These are phyloP conservation scores for Salix suchowensis DNA, from an alignment of 345 rosid genomes.

Conservation along the genomic window DNA sequence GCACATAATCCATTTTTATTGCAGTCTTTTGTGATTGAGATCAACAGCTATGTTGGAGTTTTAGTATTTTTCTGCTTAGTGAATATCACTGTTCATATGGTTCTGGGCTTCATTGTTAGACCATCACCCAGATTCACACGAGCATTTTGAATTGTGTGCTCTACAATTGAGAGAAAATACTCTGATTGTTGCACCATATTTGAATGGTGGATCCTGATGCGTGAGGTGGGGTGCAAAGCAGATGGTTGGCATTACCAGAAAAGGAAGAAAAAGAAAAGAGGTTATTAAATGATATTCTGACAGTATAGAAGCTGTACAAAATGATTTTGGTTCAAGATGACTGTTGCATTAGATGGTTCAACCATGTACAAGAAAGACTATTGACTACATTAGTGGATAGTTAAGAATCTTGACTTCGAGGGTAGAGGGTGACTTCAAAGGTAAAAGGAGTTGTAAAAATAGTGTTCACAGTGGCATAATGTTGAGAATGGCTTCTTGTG, in stretches of 20 bases:
- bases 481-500: neutral
- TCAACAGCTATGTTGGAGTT: too few species aligned
- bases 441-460: neutral
- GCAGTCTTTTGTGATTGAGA: too few species aligned
- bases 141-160: neutral
- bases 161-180: too few species aligned
- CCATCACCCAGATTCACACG: neutral
- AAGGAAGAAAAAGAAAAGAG: neutral
- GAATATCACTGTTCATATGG: neutral
- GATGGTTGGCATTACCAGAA: too few species aligned
- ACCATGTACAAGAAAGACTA: neutral
- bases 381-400: neutral
- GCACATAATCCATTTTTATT: too few species aligned
- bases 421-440: too few species aligned
- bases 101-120: neutral
- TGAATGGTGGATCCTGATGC: neutral
- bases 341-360: neutral
- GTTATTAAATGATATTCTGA: neutral
- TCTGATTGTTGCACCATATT: neutral
- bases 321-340: neutral
- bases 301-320: neutral
- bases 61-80: too few species aligned
- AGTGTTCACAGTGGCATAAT: neutral
- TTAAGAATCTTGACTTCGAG: too few species aligned
- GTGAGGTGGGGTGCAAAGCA: neutral